Conservation (phyloP, 2,329 filamentous ascomycete species). For the Sarocladium strictum region DNA sequence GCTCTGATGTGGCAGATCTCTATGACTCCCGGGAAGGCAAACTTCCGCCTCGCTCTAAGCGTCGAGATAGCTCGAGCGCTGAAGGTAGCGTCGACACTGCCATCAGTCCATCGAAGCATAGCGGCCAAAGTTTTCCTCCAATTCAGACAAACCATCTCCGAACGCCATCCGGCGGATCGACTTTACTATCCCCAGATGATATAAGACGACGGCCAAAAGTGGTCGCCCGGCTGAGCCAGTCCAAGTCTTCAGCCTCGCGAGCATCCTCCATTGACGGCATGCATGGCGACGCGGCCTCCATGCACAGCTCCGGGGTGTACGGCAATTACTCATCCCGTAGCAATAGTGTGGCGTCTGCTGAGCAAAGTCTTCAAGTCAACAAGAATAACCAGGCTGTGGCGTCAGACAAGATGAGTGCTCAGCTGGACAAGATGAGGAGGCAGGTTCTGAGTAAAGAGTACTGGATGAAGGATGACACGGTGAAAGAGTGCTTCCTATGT, state of each 20-base stretch:
- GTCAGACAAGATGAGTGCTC: constrained; percentile 53
- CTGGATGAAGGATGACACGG: constrained; percentile 99
- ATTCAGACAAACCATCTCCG: constrained; percentile 30
- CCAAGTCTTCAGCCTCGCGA: constrained; percentile 43
- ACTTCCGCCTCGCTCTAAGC: constrained; percentile 25
- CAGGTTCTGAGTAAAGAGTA: constrained; percentile 92
- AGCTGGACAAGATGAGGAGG: constrained; percentile 68
- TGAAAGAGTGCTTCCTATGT: constrained; percentile 93
- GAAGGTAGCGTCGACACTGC: constrained; percentile 40
- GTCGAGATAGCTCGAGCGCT: constrained; percentile 38
- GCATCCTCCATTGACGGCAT: constrained; percentile 49
- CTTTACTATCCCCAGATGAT: constrained; percentile 31
- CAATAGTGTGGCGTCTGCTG: constrained; percentile 1
- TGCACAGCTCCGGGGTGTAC: neutral
- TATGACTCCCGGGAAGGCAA: constrained; percentile 34
- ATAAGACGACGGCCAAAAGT: constrained; percentile 36
- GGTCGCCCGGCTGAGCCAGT: constrained; percentile 49
- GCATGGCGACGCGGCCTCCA: neutral
- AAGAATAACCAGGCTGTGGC: constrained; percentile 21
- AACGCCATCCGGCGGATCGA: constrained; percentile 27
- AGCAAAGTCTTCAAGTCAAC: constrained; percentile 4
- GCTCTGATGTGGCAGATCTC: constrained; percentile 26
- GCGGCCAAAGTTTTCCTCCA: constrained; percentile 24
- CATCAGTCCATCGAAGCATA: constrained; percentile 35
- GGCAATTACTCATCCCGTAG: constrained; percentile 1